phyloP scores from a whole-genome alignment of 2,329 filamentous ascomycete species.

The Alternaria metachromatica region DNA sequence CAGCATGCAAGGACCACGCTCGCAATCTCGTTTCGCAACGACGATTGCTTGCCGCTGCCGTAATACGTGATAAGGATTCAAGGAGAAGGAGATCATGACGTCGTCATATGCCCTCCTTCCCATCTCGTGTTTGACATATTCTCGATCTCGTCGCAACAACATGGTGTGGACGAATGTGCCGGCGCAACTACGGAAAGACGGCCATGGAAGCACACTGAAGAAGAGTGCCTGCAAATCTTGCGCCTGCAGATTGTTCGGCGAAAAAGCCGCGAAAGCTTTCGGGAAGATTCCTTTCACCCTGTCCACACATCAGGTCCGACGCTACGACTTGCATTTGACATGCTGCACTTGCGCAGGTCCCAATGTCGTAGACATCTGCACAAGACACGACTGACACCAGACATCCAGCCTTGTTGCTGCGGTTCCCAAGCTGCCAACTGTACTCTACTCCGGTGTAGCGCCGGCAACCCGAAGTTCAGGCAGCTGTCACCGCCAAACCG shows the following conservation, averaged over 20 bases:
- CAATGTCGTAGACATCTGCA: background rate
- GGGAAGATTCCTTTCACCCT: background rate
- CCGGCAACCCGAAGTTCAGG: background rate
- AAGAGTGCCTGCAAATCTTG: background rate
- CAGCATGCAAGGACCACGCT: conserved; percentile 2
- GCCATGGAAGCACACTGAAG: background rate
- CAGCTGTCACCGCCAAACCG: background rate
- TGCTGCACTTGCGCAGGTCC: conserved; percentile 1
- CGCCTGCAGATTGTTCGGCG: background rate
- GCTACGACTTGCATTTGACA: background rate
- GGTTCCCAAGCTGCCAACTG: background rate
- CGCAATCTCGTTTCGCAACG: conserved; percentile 9
- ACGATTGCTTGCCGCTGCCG: conserved; percentile 1
- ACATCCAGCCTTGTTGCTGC: background rate
- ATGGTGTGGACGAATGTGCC: background rate
- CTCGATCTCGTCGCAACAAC: background rate
- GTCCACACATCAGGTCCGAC: background rate
- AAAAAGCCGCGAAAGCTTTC: background rate
- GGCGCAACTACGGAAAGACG: background rate
- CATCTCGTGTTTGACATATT: background rate
- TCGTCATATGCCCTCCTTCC: background rate
- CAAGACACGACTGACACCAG: background rate
- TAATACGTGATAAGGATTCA: conserved; percentile 10
- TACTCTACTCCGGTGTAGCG: background rate
- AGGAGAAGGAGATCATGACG: conserved; percentile 10